Evolutionary conservation across 148 eudicot species (phyloP).

Genomic region (Fagopyrum tataricum): DNA sequence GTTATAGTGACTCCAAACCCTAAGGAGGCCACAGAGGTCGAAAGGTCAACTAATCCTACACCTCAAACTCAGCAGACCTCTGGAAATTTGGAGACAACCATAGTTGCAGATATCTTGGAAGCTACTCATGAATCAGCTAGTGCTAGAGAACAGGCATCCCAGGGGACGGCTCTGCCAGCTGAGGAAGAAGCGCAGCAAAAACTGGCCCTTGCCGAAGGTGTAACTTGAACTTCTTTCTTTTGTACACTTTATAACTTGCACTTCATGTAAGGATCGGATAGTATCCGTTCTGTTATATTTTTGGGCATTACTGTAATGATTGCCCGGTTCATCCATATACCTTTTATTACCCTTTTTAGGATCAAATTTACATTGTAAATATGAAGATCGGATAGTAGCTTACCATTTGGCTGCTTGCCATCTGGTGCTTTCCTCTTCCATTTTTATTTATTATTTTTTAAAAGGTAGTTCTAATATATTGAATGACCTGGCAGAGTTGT

Average conservation of each 20-base stretch:
- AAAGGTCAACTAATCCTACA: conserved; percentile 13
- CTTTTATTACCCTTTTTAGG: not conserved
- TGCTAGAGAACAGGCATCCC: conserved; percentile 47
- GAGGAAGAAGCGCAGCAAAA: conserved; percentile 55
- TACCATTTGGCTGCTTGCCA: not conserved
- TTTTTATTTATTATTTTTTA: not conserved
- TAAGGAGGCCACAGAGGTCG: conserved; percentile 19
- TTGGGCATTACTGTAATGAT: not conserved
- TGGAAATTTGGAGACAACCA: conserved; percentile 20
- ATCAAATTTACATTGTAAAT: not conserved
- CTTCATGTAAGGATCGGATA: not conserved
- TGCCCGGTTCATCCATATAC: not conserved
- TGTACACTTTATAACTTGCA: not conserved
- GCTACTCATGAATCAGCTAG: conserved; percentile 44
- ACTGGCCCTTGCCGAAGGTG: conserved; percentile 22
- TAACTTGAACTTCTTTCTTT: not conserved
- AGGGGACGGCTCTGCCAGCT: conserved; percentile 33
- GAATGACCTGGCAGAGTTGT: not conserved
- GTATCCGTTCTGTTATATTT: not conserved
- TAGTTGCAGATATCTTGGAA: conserved; percentile 43
- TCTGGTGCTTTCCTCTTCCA: not conserved
- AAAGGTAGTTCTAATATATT: not conserved
- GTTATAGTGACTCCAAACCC: conserved; percentile 26
- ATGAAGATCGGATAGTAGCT: not conserved
- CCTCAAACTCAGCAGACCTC: conserved; percentile 5